Conservation (phyloP, 495 filamentous ascomycete genomes). For the Daldinia bambusicola region DNA sequence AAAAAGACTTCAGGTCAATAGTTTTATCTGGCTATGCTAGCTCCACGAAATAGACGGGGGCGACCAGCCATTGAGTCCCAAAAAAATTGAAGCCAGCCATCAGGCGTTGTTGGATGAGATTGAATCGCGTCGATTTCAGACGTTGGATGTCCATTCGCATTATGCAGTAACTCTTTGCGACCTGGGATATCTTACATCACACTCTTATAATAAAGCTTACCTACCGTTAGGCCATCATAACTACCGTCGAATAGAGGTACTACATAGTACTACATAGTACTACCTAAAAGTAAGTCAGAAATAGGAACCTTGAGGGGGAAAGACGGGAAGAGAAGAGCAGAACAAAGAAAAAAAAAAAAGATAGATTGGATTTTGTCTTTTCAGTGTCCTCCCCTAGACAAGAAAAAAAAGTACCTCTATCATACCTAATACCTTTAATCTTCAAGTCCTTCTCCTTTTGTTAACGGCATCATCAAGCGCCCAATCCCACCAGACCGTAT, state of each 20-base stretch:
- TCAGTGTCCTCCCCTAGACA: not conserved
- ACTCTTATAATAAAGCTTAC: conserved; percentile 5
- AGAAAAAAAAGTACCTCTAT: conserved; percentile 4
- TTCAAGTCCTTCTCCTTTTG: not conserved
- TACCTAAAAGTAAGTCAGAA: conserved; percentile 21
- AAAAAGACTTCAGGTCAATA: conserved; percentile 13
- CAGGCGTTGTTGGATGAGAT: conserved; percentile 30
- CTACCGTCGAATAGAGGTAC: not conserved
- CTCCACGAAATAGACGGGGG: conserved; percentile 27
- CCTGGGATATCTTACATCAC: conserved; percentile 42
- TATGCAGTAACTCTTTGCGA: conserved; percentile 36
- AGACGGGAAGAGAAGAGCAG: conserved; percentile 25
- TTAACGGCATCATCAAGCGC: not conserved
- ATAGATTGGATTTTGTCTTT: conserved; percentile 19
- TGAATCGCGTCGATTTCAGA: conserved; percentile 16
- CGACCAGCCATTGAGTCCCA: conserved; percentile 20
- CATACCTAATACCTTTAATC: conserved; percentile 3
- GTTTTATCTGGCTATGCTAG: conserved; percentile 31
- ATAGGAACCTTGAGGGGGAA: conserved; percentile 35
- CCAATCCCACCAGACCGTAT: conserved; percentile 18
- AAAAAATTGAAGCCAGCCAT: conserved; percentile 7
- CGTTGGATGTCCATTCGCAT: conserved; percentile 34
- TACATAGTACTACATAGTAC: conserved; percentile 1
- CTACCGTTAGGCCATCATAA: conserved; percentile 15
- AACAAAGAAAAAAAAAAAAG: conserved; percentile 14